Percentiles rank a stretch among this genome's conserved stretches.
Evolutionary conservation across 192 early-diverging fungal genomes (phyloP).

Genomic region (Entomortierella lignicola): DNA sequence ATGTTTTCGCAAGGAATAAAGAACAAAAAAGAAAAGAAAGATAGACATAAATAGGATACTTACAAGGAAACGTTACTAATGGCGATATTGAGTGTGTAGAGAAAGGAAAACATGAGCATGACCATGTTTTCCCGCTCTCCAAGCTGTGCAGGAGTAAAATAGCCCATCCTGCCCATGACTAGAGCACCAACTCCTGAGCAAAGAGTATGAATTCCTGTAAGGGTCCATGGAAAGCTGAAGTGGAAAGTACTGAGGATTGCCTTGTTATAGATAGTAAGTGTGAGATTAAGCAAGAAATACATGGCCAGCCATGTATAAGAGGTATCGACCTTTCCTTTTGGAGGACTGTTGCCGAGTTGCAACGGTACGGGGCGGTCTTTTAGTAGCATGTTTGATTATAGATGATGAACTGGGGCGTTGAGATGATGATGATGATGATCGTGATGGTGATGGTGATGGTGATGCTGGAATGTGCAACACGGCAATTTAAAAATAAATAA

Average conservation of each 20-base stretch:
- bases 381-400: slow-evolving; percentile 19
- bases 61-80: slow-evolving; percentile 86
- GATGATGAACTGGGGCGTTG: too few relatives aligned
- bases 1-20: not conserved
- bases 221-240: slow-evolving; percentile 87
- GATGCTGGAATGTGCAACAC: not conserved
- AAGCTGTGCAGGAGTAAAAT: slow-evolving; percentile 65
- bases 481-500: too few relatives aligned
- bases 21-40: not conserved
- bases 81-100: slow-evolving; percentile 93
- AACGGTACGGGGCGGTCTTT: slow-evolving; percentile 49
- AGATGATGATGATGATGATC: not conserved
- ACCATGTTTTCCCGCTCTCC: slow-evolving; percentile 69
- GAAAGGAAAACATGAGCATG: slow-evolving; percentile 82
- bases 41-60: slow-evolving; percentile 37
- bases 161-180: slow-evolving; percentile 56
- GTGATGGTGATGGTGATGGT: not conserved
- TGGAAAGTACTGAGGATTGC: slow-evolving; percentile 77
- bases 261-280: slow-evolving; percentile 89
- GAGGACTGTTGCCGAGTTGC: slow-evolving; percentile 21
- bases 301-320: slow-evolving; percentile 69
- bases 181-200: slow-evolving; percentile 77
- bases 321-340: slow-evolving; percentile 40
- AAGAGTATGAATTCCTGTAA: slow-evolving; percentile 86
- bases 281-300: slow-evolving; percentile 81